Evolutionary conservation across 2,329 filamentous ascomycete species (phyloP), one percentile per base, ranked within the genome.

Genomic region (Cercospora canescens): DNA sequence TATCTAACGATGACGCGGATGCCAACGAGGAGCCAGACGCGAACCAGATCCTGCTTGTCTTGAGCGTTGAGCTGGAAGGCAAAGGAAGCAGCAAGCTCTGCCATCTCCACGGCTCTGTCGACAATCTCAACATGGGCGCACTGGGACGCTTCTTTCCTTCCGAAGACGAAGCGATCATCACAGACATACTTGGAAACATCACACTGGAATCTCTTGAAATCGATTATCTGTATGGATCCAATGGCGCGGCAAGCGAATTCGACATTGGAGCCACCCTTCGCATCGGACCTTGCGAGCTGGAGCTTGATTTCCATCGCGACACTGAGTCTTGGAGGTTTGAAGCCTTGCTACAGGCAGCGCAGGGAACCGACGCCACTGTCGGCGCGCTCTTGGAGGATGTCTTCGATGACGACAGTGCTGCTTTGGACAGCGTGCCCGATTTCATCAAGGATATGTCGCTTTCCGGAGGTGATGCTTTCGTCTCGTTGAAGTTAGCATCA

Each of bases 181-280:
- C 34, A 14, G 62, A 63, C 32, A 32, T 52, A 11, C 62, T 63
- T 11, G 62, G 62, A 1, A 52, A 63, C 16, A 45, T 63, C 14
- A 30, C 24, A 9, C 9, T 63, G 6, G 21, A 45, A 14, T 24
- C 34, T n/a, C 37, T 63, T 7, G 32, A 52, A 6, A 30, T 63
- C 6, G 62, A 63, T 12, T 63, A 63, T 18, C 9, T 48, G 7
- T 63, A 63, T 54, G 54, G 57, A 8, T 45, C 18, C 14, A 16
- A 14, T 7, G 62, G 62, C 1, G n/a, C 45, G 16, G 50, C 52
- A 18, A 48, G 48, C 21, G 35, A 30, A 14, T 63, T 63, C 30
- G 34, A 45, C 37, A 59, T 63, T 3, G 26, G 24, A 6, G 62
- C 62, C 6, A 37, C 16, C 1, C 54, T 63, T 8, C 21, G n/a